phyloP scores from a whole-genome alignment of 2,329 filamentous ascomycete species.

The Sclerotinia nivalis region DNA sequence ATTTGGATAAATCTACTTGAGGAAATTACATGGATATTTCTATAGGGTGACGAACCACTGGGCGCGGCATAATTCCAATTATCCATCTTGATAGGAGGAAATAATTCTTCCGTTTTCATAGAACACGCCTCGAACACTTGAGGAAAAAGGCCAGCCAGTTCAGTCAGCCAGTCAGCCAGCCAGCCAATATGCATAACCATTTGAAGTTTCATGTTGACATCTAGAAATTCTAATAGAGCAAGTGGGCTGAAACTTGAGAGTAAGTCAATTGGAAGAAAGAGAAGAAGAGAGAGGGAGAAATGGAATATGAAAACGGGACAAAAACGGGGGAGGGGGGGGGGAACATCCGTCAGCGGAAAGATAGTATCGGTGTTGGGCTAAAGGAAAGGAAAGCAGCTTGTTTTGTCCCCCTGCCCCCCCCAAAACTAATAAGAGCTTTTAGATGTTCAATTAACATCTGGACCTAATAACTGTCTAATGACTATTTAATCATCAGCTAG shows the following conservation, averaged over 20 bases:
- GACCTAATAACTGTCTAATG: not conserved
- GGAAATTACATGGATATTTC: constrained; percentile 12
- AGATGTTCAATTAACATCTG: not conserved
- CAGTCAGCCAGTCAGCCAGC: not conserved
- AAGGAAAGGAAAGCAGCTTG: not conserved
- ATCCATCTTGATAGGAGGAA: constrained; percentile 11
- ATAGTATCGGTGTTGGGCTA: not conserved
- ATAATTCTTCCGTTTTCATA: constrained; percentile 20
- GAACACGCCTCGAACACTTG: constrained; percentile 9
- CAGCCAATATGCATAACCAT: not conserved
- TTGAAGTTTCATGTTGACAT: not conserved
- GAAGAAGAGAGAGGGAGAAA: not conserved
- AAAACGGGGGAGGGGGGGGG: no score
- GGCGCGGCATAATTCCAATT: not conserved
- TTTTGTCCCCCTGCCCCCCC: not conserved
- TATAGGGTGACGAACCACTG: constrained; percentile 16
- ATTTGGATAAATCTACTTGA: not conserved
- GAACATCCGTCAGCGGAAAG: not conserved
- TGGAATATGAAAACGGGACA: not conserved
- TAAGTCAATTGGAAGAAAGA: not conserved
- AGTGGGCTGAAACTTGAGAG: not conserved
- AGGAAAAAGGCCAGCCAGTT: not conserved
- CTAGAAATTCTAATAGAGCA: not conserved
- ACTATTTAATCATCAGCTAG: not conserved
- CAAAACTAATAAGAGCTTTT: not conserved